These are phyloP conservation scores for Stylonectria norvegica DNA, from an alignment of 2,329 filamentous ascomycete species.

Conservation along the genomic window DNA sequence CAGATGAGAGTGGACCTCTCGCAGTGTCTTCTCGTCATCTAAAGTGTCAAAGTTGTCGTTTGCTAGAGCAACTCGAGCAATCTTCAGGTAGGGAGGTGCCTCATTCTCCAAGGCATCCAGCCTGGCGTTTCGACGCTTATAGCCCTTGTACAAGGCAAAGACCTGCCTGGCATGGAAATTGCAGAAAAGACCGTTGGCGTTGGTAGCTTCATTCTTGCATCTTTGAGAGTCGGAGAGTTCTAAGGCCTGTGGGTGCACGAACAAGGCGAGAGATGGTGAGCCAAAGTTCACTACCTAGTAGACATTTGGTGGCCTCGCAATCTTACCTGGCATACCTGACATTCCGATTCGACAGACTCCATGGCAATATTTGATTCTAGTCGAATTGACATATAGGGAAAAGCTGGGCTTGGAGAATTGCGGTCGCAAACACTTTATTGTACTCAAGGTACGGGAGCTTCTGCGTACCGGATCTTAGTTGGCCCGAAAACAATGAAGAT, in stretches of 20 bases:
- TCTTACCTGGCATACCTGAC: no score
- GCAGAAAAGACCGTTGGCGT: constrained; percentile 25
- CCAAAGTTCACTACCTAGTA: no score
- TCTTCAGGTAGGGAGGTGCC: constrained; percentile 12
- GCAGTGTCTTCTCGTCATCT: constrained; percentile 8
- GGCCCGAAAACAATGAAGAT: no score
- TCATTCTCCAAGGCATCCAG: constrained; percentile 19
- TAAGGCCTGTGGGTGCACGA: constrained; percentile 18
- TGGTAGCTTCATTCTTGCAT: constrained; percentile 49
- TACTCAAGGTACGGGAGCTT: no score
- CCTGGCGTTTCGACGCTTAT: constrained; percentile 25
- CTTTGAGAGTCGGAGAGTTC: constrained; percentile 45
- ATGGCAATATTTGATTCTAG: no score
- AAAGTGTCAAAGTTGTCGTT: constrained; percentile 21
- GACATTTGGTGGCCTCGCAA: no score
- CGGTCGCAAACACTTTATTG: no score
- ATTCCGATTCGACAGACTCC: no score
- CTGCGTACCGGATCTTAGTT: no score
- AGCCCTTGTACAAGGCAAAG: constrained; percentile 22
- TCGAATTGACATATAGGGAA: no score
- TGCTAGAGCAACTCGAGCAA: constrained; percentile 11
- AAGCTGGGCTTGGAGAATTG: no score
- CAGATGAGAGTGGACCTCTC: constrained; percentile 19
- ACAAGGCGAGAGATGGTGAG: no score
- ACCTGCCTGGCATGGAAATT: constrained; percentile 23